Percentiles rank a stretch among this genome's conserved stretches.
Conservation (phyloP, 176 grass and related monocot genomes). For the Themeda triandra region DNA sequence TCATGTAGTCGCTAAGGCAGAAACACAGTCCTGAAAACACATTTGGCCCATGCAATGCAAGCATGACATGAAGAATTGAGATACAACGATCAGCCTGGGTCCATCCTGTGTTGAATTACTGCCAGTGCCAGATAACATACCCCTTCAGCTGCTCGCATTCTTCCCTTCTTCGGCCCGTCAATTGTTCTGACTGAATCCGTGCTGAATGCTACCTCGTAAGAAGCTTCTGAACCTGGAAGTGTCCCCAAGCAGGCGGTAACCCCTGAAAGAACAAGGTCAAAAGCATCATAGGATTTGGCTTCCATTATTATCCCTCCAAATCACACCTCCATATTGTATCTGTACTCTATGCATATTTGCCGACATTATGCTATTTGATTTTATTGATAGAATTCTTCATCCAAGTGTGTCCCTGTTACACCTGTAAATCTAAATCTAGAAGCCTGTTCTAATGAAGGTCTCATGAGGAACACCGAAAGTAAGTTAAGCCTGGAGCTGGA, state of each 20-base stretch:
- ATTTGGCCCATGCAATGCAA: slow-evolving; percentile 27
- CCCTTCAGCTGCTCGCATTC: slow-evolving; percentile 29
- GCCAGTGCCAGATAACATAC: slow-evolving; percentile 20
- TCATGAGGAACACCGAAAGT: slow-evolving; percentile 31
- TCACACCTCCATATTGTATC: background rate
- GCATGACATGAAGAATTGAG: background rate
- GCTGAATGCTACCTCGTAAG: slow-evolving; percentile 22
- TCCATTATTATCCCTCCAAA: background rate
- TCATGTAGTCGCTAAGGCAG: slow-evolving; percentile 37
- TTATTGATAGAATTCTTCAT: slow-evolving; percentile 21
- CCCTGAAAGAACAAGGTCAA: slow-evolving; percentile 25
- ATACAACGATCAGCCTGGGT: background rate
- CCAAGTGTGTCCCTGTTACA: slow-evolving; percentile 6
- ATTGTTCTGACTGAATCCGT: background rate
- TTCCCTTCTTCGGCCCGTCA: slow-evolving; percentile 25
- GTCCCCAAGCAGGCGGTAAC: background rate
- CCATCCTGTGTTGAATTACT: background rate
- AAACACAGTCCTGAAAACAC: slow-evolving; percentile 34
- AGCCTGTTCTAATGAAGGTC: slow-evolving; percentile 26
- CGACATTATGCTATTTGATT: slow-evolving; percentile 2
- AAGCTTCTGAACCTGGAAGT: slow-evolving; percentile 1
- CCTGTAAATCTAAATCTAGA: slow-evolving; percentile 14
- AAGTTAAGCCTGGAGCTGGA: slow-evolving; percentile 52
- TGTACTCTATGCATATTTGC: background rate
- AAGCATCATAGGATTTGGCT: background rate